Evolutionary conservation across 139 green algal genomes (phyloP), one percentile per base, ranked within the genome.

Genomic region (Monoraphidium neglectum): DNA sequence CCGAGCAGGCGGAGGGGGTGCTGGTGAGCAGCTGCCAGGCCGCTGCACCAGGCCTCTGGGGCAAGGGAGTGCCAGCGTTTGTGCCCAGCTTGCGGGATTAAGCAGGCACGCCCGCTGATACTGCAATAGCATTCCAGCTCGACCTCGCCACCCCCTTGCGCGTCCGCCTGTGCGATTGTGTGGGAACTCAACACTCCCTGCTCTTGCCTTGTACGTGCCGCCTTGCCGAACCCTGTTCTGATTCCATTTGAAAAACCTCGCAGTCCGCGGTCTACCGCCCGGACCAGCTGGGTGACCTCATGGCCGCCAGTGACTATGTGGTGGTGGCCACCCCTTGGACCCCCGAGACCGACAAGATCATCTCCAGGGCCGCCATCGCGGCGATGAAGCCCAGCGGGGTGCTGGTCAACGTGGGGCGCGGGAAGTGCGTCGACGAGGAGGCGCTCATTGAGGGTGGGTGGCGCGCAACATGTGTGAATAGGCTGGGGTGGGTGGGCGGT

Each of bases 341-440:
- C 28, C 81, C 85, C 5, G 65, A 79, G 15, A 93, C 89, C 37
- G 38, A 93, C 71, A 78, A 90, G 51, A 68, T 95, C 15, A 67
- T 94, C 40, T 73, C 69, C 47, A 51, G 71, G 1, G 82, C 61
- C 33, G 88, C 87, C 16, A 85, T 95, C 30, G 80, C 80, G 12
- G 82, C 85, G 16, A 94, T 94, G 92, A 84, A 88, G 72, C 85
- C 85, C 26, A 83, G 78, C 30, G 88, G 46, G 15, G 91, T 96
- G 51, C 87, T 97, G 68, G 77, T 97, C 54, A 97, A 96, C 78
- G 78, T 97, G 40, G 93, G 93, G 5, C 73, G 93, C 2, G 93
- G 93, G 21, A 91, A 89, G 65, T 93, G 84, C 51, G 85, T 96
- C 0, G 90, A 95, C 68, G 91, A 97, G 78, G 62, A 76, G 24